A percentile compares a stretch with the other conserved stretches of the same genome.
Evolutionary conservation across 441 rosid species (phyloP).

Genomic region (Populus hybrid): DNA sequence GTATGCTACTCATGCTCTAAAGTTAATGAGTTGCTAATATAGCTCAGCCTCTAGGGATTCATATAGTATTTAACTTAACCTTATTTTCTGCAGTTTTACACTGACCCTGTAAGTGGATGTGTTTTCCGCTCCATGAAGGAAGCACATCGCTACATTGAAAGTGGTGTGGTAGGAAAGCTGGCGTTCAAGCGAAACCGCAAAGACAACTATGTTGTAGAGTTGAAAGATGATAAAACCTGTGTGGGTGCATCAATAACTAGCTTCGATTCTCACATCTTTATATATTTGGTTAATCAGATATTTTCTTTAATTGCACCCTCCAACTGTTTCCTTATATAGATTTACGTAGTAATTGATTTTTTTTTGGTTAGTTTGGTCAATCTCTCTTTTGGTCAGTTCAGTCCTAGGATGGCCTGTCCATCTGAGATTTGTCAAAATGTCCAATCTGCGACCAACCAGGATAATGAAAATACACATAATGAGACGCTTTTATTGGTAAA

Average conservation of each 20-base stretch:
- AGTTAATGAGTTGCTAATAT: constrained; percentile 13
- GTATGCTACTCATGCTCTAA: not conserved
- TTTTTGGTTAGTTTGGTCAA: not conserved
- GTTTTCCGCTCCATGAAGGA: constrained; percentile 77
- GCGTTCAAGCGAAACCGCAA: constrained; percentile 55
- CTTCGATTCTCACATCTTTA: constrained; percentile 6
- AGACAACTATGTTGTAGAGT: constrained; percentile 30
- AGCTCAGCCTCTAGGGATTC: not conserved
- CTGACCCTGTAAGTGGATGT: constrained; percentile 72
- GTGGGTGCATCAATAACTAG: constrained; percentile 37
- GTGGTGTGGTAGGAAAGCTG: constrained; percentile 57
- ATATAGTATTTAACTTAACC: constrained; percentile 8
- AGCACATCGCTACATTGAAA: constrained; percentile 64
- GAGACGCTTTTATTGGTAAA: not conserved
- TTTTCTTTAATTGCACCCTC: constrained; percentile 3
- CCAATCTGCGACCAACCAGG: not conserved
- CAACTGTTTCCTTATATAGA: not conserved
- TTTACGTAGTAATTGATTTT: not conserved
- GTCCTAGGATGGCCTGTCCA: not conserved
- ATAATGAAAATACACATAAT: not conserved
- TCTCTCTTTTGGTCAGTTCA: not conserved
- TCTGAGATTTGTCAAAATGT: not conserved
- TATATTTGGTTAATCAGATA: constrained; percentile 5
- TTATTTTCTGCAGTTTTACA: constrained; percentile 57
- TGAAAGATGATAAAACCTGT: constrained; percentile 38